phyloP scores from a whole-genome alignment of 2,329 filamentous ascomycete genomes.

The Sporothrix sp. region DNA sequence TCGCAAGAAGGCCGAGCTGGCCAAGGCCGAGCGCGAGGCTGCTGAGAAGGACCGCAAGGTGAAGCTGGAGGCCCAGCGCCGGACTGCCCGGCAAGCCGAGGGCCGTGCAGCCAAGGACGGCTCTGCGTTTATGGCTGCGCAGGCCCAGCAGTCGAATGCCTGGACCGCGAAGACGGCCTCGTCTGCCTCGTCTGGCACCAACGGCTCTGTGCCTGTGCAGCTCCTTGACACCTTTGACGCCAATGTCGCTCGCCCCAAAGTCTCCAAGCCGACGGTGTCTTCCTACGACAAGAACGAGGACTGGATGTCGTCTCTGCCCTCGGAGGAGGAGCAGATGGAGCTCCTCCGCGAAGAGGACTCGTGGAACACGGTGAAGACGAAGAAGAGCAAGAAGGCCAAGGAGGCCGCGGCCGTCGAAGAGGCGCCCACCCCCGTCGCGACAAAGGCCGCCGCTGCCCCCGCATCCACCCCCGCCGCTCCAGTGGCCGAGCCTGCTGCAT shows the following conservation, averaged over 20 bases:
- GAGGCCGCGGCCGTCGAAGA: slow-evolving; percentile 24
- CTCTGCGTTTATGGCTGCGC: slow-evolving; percentile 42
- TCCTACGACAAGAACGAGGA: slow-evolving; percentile 28
- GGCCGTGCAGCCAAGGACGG: slow-evolving; percentile 78
- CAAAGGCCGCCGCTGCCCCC: slow-evolving; percentile 19
- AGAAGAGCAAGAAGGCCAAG: slow-evolving; percentile 38
- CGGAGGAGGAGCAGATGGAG: slow-evolving; percentile 54
- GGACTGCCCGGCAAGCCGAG: slow-evolving; percentile 70
- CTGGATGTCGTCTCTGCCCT: slow-evolving; percentile 44
- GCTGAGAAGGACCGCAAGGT: slow-evolving; percentile 69
- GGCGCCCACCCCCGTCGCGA: slow-evolving; percentile 16
- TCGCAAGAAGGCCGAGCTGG: slow-evolving; percentile 74
- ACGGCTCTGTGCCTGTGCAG: slow-evolving; percentile 32
- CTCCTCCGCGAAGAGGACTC: slow-evolving; percentile 39
- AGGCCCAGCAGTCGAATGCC: slow-evolving; percentile 28
- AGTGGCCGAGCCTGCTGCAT: too few relatives aligned
- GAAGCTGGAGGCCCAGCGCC: slow-evolving; percentile 72
- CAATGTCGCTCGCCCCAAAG: slow-evolving; percentile 16
- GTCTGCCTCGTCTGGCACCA: slow-evolving; percentile 26
- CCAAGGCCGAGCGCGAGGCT: slow-evolving; percentile 64
- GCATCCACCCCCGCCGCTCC: slow-evolving; percentile 20
- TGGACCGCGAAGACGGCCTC: slow-evolving; percentile 33
- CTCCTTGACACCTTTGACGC: slow-evolving; percentile 50
- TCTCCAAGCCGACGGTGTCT: slow-evolving; percentile 23
- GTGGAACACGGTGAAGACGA: slow-evolving; percentile 50